A percentile compares a stretch with the other conserved stretches of the same genome.
Evolutionary conservation across 179 eudicot species (phyloP).

Genomic region (Nepenthes alata): DNA sequence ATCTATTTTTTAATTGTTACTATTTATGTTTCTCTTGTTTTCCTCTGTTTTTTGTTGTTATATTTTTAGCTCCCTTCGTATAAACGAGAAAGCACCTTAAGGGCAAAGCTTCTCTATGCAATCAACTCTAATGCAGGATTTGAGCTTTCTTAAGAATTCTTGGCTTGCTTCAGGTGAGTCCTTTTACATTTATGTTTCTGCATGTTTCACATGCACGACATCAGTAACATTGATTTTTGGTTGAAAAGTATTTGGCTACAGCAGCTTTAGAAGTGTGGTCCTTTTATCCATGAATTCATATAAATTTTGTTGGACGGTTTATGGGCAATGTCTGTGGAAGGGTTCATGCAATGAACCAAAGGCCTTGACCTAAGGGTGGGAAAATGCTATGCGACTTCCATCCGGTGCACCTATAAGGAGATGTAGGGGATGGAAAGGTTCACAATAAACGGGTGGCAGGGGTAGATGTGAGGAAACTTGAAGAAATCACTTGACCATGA

Average conservation of each 20-base stretch:
- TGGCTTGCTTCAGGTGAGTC: background rate
- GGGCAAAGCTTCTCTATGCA: constrained; percentile 83
- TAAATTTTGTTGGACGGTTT: too few relatives aligned
- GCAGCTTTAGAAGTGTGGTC: background rate
- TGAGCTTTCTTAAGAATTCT: background rate
- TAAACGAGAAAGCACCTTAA: constrained; percentile 72
- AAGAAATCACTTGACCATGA: too few relatives aligned
- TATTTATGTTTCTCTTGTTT: background rate
- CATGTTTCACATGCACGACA: background rate
- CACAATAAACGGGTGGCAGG: too few relatives aligned
- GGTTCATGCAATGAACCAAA: too few relatives aligned
- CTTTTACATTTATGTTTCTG: background rate
- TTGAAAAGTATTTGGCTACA: background rate
- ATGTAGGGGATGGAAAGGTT: too few relatives aligned
- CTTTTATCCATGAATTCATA: too few relatives aligned
- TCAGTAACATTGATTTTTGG: background rate
- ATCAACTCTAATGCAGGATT: constrained; percentile 96
- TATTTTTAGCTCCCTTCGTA: constrained; percentile 78
- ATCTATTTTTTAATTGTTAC: background rate
- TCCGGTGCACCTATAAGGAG: too few relatives aligned
- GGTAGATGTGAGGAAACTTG: too few relatives aligned
- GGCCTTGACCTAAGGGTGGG: too few relatives aligned
- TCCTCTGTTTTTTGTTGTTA: constrained; percentile 5
- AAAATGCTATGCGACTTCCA: too few relatives aligned
- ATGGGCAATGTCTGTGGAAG: too few relatives aligned